Evolutionary conservation across 163 green algal species (phyloP), one percentile per base, ranked within the genome.

Genomic region (Prototheca cutis): DNA sequence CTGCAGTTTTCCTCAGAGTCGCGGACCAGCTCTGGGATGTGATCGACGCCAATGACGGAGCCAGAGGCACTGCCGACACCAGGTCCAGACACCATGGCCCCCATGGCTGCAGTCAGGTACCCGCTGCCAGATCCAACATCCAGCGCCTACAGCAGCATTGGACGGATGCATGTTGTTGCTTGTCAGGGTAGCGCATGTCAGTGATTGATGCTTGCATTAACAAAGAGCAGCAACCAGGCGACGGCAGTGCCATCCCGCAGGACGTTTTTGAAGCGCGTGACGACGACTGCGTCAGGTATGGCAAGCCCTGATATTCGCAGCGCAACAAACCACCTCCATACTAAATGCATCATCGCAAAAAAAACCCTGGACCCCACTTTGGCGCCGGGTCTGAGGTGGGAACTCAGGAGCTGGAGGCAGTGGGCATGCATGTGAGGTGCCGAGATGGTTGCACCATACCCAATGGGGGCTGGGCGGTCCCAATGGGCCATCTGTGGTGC

Each of bases 381-480:
- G 0, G 67, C 74, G 18, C 78, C 78, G 4, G 72, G 70, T 3
- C 8, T 30, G 5, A 80, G 60, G 45, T 77, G 60, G 0, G 34
- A 3, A 34, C 65, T 62, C 55, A 89, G 60, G 29, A 86, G 63
- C 60, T 87, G 72, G 61, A 87, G 56, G 28, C 60, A 77, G 15
- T 68, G 62, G 23, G 73, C 81, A 57, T 89, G 81, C 75, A 89
- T 84, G 65, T 84, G 78, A 4, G 81, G 81, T 3, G 81, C 80
- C 5, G 65, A 79, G 65, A 89, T 87, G 59, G 73, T 86, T 49
- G 79, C 66, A 13, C 65, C 73, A 32, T 68, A 54, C 4, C 81
- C 74, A 32, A 87, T 87, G 24, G 74, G 54, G 24, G 79, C 40
- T 3, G 78, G 81, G 27, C 49, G 45, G 57, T 88, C 80, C 21